These are phyloP conservation scores for Fusarium goolgardi DNA, from an alignment of 2,329 filamentous ascomycete species.

Conservation along the genomic window DNA sequence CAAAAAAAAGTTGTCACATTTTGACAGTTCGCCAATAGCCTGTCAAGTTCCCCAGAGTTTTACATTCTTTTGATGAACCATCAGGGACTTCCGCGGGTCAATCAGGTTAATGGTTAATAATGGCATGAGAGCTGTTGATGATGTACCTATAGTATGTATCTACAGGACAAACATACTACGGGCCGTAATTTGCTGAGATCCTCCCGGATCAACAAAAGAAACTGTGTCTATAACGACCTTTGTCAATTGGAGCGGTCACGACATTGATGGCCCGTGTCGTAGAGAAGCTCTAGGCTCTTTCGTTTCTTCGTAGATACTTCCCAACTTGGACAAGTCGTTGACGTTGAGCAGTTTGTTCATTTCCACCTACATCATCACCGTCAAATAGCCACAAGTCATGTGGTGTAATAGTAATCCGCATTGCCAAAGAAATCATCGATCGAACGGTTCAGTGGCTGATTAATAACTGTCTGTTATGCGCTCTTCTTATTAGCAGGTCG, in stretches of 20 bases:
- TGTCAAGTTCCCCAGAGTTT: slow-evolving; percentile 3
- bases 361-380: slow-evolving; percentile 46
- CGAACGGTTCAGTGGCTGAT: background rate
- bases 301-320: slow-evolving; percentile 37
- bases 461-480: slow-evolving; percentile 1
- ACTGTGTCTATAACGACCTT: slow-evolving; percentile 21
- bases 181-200: slow-evolving; percentile 25
- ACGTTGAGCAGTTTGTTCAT: slow-evolving; percentile 31
- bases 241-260: slow-evolving; percentile 12
- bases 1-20: slow-evolving; percentile 17
- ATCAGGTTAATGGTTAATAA: background rate
- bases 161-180: background rate
- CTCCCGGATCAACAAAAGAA: slow-evolving; percentile 24
- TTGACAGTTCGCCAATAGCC: slow-evolving; percentile 13
- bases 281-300: slow-evolving; percentile 37
- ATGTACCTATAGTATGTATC: too few species aligned
- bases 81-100: background rate
- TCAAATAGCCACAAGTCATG: slow-evolving; percentile 13
- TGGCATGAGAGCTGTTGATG: too few species aligned
- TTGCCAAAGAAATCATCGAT: background rate
- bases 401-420: slow-evolving; percentile 1
- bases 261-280: slow-evolving; percentile 29
- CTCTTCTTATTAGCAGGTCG: background rate
- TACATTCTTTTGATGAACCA: slow-evolving; percentile 1
- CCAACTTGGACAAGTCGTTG: slow-evolving; percentile 31